A percentile compares a stretch with the other conserved stretches of the same genome.
Conservation (phyloP, 306 rosid genomes). For the Cucumis sativus region DNA sequence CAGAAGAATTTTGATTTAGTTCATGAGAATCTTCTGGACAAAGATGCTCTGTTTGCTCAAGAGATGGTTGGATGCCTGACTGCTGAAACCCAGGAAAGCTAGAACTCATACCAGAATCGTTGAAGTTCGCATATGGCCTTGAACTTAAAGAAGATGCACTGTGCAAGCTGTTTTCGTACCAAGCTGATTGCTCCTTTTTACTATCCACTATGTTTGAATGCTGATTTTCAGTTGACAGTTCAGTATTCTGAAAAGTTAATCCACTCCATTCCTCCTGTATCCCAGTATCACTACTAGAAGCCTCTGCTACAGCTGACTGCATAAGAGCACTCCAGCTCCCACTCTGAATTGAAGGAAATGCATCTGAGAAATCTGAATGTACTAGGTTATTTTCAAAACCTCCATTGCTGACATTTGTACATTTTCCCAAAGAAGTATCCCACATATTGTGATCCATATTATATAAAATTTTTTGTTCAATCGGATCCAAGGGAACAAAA, state of each 20-base stretch:
- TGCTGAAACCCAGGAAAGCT: slow-evolving; percentile 41
- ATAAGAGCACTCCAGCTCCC: slow-evolving; percentile 61
- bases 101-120: slow-evolving; percentile 30
- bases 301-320: slow-evolving; percentile 61
- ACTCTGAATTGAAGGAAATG: slow-evolving; percentile 32
- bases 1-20: slow-evolving; percentile 24
- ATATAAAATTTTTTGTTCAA: slow-evolving; percentile 43
- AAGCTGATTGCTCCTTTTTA: slow-evolving; percentile 34
- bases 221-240: slow-evolving; percentile 38
- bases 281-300: slow-evolving; percentile 52
- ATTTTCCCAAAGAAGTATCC: slow-evolving; percentile 25
- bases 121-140: slow-evolving; percentile 22
- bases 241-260: slow-evolving; percentile 44
- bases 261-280: slow-evolving; percentile 59
- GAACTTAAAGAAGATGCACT: slow-evolving; percentile 33
- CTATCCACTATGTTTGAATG: slow-evolving; percentile 32
- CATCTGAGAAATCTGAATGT: slow-evolving; percentile 15
- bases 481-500: slow-evolving; percentile 41
- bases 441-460: slow-evolving; percentile 32
- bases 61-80: slow-evolving; percentile 19
- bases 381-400: slow-evolving; percentile 23
- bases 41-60: slow-evolving; percentile 25
- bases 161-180: slow-evolving; percentile 39
- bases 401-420: slow-evolving; percentile 22
- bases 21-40: slow-evolving; percentile 26